Conservation (phyloP, 2,329 filamentous ascomycete genomes). For the Drechslerella dactyloides region DNA sequence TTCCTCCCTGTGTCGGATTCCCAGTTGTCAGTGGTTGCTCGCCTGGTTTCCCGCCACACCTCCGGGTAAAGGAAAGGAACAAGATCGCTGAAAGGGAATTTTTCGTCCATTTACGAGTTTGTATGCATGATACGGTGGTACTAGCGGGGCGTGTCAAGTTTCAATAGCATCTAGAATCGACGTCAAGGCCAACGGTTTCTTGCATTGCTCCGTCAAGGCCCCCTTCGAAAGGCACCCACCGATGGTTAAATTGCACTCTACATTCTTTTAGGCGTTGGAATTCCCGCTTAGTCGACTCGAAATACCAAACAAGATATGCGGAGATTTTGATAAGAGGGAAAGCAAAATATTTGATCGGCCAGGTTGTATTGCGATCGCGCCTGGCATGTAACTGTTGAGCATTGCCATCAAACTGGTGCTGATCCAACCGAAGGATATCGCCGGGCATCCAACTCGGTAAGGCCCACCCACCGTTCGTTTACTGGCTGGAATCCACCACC, state of each 20-base stretch:
- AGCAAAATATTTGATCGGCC: conserved; percentile 49
- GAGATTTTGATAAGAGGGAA: conserved; percentile 37
- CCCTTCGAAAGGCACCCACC: conserved; percentile 44
- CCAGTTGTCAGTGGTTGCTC: conserved; percentile 24
- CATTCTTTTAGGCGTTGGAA: conserved; percentile 46
- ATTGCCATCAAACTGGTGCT: conserved; percentile 40
- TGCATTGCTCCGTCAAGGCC: neutral
- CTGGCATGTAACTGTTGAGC: conserved; percentile 30
- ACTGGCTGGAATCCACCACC: conserved; percentile 15
- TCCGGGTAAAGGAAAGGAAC: conserved; percentile 42
- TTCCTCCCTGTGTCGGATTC: conserved; percentile 44
- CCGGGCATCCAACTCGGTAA: conserved; percentile 1
- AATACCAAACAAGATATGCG: conserved; percentile 44
- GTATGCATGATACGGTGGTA: conserved; percentile 27
- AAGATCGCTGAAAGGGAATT: conserved; percentile 24
- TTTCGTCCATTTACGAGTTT: neutral
- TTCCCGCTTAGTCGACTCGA: conserved; percentile 41
- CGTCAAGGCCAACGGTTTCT: neutral
- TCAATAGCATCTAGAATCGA: neutral
- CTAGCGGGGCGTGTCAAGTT: conserved; percentile 17
- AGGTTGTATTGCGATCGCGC: conserved; percentile 40
- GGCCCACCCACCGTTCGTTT: conserved; percentile 21
- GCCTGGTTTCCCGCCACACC: conserved; percentile 29
- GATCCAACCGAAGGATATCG: conserved; percentile 31
- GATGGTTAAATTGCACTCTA: conserved; percentile 43